A percentile compares a stretch with the other conserved stretches of the same genome.
Conservation (phyloP, 768 basidiomycete genomes). For the Termitomyces sp. region DNA sequence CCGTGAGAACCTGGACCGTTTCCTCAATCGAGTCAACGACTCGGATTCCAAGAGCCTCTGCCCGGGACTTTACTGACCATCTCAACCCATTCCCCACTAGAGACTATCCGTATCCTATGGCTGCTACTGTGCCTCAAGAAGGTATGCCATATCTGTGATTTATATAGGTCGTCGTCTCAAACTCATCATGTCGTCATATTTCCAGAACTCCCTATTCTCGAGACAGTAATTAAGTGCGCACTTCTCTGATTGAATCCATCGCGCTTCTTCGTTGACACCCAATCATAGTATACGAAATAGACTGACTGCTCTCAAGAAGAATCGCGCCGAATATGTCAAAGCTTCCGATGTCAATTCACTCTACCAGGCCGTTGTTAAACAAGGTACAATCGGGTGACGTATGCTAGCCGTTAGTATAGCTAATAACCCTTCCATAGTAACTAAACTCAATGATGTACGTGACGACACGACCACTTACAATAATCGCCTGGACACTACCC, state of each 20-base stretch:
- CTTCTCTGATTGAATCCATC: conserved; percentile 13
- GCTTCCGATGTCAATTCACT: conserved; percentile 90
- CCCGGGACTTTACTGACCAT: background rate
- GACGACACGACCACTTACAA: conserved; percentile 71
- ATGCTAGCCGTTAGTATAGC: background rate
- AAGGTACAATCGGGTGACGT: conserved; percentile 50
- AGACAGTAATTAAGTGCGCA: conserved; percentile 84
- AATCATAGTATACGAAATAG: conserved; percentile 83
- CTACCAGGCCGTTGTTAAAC: conserved; percentile 91
- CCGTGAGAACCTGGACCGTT: conserved; percentile 16
- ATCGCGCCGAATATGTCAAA: conserved; percentile 89
- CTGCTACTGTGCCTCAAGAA: conserved; percentile 75
- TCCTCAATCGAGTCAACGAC: conserved; percentile 2
- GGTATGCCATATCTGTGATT: conserved; percentile 39
- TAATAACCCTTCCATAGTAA: conserved; percentile 47
- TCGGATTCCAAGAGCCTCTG: background rate
- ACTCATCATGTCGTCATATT: conserved; percentile 19
- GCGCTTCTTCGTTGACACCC: conserved; percentile 13
- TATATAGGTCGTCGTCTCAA: conserved; percentile 6
- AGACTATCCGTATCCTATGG: conserved; percentile 36
- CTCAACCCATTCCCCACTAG: background rate
- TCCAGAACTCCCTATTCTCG: conserved; percentile 88
- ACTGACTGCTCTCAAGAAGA: conserved; percentile 91
- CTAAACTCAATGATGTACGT: conserved; percentile 86
- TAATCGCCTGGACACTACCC: conserved; percentile 92